Evolutionary conservation across 805 yeast species (phyloP).

Genomic region (Scheffersomyces ergatensis): DNA sequence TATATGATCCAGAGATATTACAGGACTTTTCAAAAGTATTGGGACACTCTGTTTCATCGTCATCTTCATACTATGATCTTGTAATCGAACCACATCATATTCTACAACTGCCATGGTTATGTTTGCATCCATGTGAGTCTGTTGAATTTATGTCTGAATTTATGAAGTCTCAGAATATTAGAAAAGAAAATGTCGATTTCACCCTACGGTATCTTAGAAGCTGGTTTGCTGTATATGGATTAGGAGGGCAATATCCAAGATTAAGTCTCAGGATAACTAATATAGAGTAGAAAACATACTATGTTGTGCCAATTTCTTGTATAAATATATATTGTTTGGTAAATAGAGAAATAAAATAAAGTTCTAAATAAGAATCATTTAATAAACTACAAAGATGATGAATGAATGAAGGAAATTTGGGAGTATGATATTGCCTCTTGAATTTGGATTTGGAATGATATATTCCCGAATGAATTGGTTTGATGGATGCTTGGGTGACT

Average conservation of each 20-base stretch:
- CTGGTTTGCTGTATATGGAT: constrained; percentile 24
- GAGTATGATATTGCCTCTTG: too few relatives aligned
- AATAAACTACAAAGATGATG: too few relatives aligned
- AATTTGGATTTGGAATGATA: too few relatives aligned
- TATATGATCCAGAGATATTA: background rate
- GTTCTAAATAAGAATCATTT: too few relatives aligned
- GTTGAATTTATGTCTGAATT: constrained; percentile 11
- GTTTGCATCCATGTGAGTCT: constrained; percentile 32
- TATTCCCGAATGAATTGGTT: too few relatives aligned
- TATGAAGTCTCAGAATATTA: background rate
- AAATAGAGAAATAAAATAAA: too few relatives aligned
- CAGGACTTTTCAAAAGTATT: background rate
- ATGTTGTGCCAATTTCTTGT: too few relatives aligned
- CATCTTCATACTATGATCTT: background rate
- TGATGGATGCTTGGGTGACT: too few relatives aligned
- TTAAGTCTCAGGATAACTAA: background rate
- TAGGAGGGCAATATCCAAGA: constrained; percentile 1
- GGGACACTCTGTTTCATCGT: background rate
- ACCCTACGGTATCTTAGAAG: constrained; percentile 12
- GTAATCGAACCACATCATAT: constrained; percentile 13
- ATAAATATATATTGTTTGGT: too few relatives aligned
- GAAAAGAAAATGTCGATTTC: background rate
- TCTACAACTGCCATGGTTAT: constrained; percentile 16
- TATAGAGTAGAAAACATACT: too few relatives aligned
- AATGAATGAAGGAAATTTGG: too few relatives aligned